phyloP scores from a whole-genome alignment of 176 grass and related monocot species.

The Puya raimondii region DNA sequence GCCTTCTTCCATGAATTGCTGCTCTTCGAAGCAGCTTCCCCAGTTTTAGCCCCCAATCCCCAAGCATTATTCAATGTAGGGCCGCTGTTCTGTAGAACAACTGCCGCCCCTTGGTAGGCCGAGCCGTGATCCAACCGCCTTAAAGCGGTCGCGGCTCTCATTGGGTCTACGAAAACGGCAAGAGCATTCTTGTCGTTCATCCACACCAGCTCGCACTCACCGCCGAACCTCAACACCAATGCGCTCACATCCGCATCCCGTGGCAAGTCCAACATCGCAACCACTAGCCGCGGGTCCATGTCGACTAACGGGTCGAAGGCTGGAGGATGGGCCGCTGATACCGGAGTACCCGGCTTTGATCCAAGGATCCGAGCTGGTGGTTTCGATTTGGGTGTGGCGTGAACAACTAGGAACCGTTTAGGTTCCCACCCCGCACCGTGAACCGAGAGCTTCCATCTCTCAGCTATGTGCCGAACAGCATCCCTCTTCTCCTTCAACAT shows the following conservation, averaged over 20 bases:
- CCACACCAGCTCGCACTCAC: conserved; percentile 95
- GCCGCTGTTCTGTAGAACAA: conserved; percentile 29
- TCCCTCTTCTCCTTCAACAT: conserved; percentile 87
- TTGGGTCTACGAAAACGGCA: conserved; percentile 67
- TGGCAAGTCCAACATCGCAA: conserved; percentile 82
- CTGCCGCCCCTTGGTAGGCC: conserved; percentile 64
- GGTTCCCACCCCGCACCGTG: conserved; percentile 73
- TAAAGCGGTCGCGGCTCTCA: conserved; percentile 72
- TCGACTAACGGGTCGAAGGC: conserved; percentile 68
- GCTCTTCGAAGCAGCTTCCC: conserved; percentile 25
- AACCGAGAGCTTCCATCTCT: conserved; percentile 88
- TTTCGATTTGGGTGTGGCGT: conserved; percentile 78
- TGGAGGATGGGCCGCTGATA: conserved; percentile 31
- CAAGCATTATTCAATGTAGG: conserved; percentile 31
- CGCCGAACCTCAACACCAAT: conserved; percentile 80
- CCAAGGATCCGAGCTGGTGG: conserved; percentile 64
- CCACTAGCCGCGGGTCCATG: conserved; percentile 84
- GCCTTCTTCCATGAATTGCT: conserved; percentile 72
- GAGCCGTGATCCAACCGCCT: conserved; percentile 88
- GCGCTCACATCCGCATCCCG: conserved; percentile 88
- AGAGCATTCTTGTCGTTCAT: conserved; percentile 86
- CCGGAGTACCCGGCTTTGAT: conserved; percentile 40
- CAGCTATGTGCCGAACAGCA: conserved; percentile 61
- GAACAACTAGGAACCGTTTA: conserved; percentile 67
- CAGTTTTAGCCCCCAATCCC: conserved; percentile 34